Percentiles rank a stretch among this genome's conserved stretches.
Conservation (phyloP, 176 grass and related monocot genomes). For the Bonia amplexicaulis region DNA sequence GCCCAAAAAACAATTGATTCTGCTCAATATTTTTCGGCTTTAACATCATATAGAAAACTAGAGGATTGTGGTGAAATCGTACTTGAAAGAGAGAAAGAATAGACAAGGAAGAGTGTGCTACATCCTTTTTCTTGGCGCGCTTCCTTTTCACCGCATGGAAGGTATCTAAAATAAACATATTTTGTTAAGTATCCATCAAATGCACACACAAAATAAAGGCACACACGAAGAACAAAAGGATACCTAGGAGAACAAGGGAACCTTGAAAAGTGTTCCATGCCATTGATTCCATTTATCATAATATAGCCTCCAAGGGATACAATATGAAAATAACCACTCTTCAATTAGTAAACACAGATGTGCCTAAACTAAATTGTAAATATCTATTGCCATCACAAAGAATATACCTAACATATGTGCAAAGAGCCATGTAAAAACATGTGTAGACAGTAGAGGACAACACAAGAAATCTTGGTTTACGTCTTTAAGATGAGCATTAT, state of each 20-base stretch:
- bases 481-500: background rate
- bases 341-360: background rate
- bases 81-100: background rate
- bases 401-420: background rate
- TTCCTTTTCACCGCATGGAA: constrained; percentile 75
- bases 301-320: too few species aligned
- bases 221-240: too few species aligned
- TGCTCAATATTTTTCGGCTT: background rate
- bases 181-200: too few species aligned
- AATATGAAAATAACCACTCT: too few species aligned
- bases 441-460: background rate
- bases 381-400: background rate
- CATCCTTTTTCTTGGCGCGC: constrained; percentile 83
- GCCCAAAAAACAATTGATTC: background rate
- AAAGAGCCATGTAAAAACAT: background rate
- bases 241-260: too few species aligned
- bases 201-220: too few species aligned
- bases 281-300: too few species aligned
- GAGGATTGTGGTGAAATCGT: background rate
- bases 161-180: constrained; percentile 46
- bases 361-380: background rate
- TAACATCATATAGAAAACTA: background rate
- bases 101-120: background rate
- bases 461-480: background rate
- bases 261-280: too few species aligned